Base-by-base conservation (phyloP, 1,284 basidiomycete species). In the Ganoderma boninense region DNA sequence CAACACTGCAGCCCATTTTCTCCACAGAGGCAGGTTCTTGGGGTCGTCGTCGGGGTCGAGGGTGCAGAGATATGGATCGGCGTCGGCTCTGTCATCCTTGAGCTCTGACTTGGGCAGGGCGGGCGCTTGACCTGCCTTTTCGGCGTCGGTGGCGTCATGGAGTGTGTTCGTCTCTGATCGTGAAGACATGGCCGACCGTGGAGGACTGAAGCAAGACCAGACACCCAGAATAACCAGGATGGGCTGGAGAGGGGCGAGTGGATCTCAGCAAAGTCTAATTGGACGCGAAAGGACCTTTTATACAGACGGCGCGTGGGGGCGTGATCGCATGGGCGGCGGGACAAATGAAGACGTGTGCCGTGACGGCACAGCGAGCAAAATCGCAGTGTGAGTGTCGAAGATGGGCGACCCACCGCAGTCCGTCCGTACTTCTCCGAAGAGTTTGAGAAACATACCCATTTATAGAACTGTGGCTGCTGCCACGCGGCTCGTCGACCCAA, bases 1-100 rank as follows among this genome's bases (percentile, higher is more conserved):
- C 13, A 87, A 70, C 2, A 92, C 86, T 8, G 84, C 80, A n/a
- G 87, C 68, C 91, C 91, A 92, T 77, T 90, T 90, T 73, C 82
- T 83, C 64, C 82, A 71, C 0, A 77, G 65, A n/a, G 86, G 77
- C 60, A 87, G 75, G 42, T 82, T 77, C 71, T 89, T 86, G 0
- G 90, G 90, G 72, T 90, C 78, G 49, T 91, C 89, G n/a, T 81
- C 74, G 2, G 81, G 79, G 2, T 85, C 84, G 7, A 91, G 80
- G 42, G 72, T 74, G 46, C 86, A 84, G 46, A 77, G 64, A 59
- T 73, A 76, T 23, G 62, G 59, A 46, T 74, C 70, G n/a, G 4
- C 23, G 49, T 54, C 49, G 49, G 23, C 43, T 18, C 20, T 26
- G 6, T 43, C 13, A 23, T 43, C 56, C 38, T n/a, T 20, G 4